A percentile compares a stretch with the other conserved stretches of the same genome.
phyloP scores from a whole-genome alignment of 208 protist genomes.

The Leishmania amazonensis region DNA sequence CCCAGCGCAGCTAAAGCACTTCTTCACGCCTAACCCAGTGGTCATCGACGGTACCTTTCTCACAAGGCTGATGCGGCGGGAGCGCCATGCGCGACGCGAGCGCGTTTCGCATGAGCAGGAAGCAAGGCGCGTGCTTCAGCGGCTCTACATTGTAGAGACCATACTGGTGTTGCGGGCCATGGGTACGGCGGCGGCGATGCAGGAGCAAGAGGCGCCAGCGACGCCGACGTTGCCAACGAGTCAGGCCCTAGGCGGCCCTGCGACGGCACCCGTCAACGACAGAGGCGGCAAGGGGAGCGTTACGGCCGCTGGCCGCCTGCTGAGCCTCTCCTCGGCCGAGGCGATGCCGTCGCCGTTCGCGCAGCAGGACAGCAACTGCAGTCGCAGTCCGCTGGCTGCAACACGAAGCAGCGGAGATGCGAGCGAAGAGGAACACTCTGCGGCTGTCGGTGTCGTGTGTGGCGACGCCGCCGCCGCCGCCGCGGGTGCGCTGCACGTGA shows the following conservation, averaged over 20 bases:
- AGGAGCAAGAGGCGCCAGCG: neutral
- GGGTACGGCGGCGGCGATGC: slow-evolving; percentile 5
- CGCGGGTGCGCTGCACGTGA: neutral
- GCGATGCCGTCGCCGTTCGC: neutral
- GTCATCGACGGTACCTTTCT: neutral
- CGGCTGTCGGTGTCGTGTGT: neutral
- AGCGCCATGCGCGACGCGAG: slow-evolving; percentile 6
- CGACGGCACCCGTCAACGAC: neutral
- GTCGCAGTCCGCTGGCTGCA: neutral
- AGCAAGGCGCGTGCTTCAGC: slow-evolving; percentile 9
- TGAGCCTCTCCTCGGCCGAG: neutral
- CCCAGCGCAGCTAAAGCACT: neutral
- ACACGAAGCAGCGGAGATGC: neutral
- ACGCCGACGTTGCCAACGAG: neutral
- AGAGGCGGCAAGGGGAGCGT: neutral
- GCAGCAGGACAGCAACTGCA: neutral
- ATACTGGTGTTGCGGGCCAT: slow-evolving; percentile 13
- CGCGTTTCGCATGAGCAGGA: neutral
- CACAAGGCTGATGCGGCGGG: neutral
- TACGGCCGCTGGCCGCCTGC: neutral
- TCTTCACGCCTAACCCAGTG: neutral
- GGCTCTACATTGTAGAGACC: slow-evolving; percentile 24
- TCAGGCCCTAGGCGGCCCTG: neutral
- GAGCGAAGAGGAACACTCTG: too few species aligned
- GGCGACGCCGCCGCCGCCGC: neutral